Percentiles rank a stretch among this genome's conserved stretches.
phyloP scores from a whole-genome alignment of 495 filamentous ascomycete genomes.

The Hamigera avellanea region DNA sequence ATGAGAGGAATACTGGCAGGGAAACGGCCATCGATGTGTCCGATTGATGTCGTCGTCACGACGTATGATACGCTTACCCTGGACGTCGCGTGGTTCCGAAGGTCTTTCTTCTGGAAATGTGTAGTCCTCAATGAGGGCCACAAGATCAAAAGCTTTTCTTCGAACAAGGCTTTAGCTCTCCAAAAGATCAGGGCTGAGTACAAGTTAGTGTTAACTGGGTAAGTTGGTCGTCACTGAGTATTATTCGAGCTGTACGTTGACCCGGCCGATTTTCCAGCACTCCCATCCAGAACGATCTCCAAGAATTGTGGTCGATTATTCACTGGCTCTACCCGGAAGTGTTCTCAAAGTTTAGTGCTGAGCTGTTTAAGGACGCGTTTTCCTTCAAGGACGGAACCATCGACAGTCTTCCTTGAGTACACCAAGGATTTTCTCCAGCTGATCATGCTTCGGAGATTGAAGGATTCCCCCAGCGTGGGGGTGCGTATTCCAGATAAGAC shows the following conservation, averaged over 20 bases:
- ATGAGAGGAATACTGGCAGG: neutral
- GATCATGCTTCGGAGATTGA: slow-evolving; percentile 54
- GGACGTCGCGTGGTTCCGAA: slow-evolving; percentile 49
- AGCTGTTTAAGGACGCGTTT: slow-evolving; percentile 46
- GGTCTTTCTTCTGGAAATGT: slow-evolving; percentile 46
- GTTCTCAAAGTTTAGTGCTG: slow-evolving; percentile 38
- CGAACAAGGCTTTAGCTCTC: slow-evolving; percentile 37
- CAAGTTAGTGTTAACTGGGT: slow-evolving; percentile 49
- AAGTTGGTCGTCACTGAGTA: neutral
- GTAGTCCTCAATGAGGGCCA: slow-evolving; percentile 50
- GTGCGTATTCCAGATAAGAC: slow-evolving; percentile 48
- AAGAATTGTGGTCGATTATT: slow-evolving; percentile 51
- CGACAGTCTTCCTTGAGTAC: slow-evolving; percentile 41
- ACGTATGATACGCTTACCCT: slow-evolving; percentile 49
- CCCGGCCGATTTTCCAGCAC: slow-evolving; percentile 18
- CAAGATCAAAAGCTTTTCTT: slow-evolving; percentile 46
- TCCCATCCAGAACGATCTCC: slow-evolving; percentile 53
- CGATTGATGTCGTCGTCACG: slow-evolving; percentile 43
- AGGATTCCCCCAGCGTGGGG: slow-evolving; percentile 45
- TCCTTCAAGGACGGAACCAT: slow-evolving; percentile 45
- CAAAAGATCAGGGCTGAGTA: slow-evolving; percentile 42
- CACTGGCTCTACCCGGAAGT: slow-evolving; percentile 55
- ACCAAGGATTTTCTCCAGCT: slow-evolving; percentile 41
- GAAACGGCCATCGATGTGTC: neutral
- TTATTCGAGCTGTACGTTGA: too few species aligned